Evolutionary conservation across 495 filamentous ascomycete genomes (phyloP).

Genomic region (Lepidopterella palustris): DNA sequence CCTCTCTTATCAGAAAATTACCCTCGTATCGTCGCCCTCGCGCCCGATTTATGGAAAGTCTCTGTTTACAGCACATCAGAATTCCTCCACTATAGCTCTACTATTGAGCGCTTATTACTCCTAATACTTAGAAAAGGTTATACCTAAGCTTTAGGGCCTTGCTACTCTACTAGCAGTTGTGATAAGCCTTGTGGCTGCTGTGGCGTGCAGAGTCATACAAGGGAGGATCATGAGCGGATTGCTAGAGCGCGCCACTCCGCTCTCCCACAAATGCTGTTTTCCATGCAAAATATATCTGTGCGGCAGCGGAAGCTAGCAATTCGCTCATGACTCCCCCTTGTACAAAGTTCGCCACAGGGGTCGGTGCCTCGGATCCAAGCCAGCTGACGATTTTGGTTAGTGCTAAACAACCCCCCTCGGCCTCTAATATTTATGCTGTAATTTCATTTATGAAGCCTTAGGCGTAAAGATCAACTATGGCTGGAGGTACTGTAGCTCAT

Average conservation of each 20-base stretch:
- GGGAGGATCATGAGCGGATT: too few species aligned
- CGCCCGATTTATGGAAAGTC: constrained; percentile 20
- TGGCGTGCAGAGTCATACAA: too few species aligned
- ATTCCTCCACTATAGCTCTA: constrained; percentile 14
- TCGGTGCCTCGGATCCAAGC: too few species aligned
- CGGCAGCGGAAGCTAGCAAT: too few species aligned
- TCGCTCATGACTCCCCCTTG: too few species aligned
- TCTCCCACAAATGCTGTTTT: too few species aligned
- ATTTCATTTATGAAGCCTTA: neutral
- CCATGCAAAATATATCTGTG: too few species aligned
- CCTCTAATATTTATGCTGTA: neutral
- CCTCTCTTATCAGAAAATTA: constrained; percentile 17
- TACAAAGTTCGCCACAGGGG: too few species aligned
- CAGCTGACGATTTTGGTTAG: too few species aligned
- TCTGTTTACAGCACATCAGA: constrained; percentile 16
- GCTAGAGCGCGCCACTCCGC: too few species aligned
- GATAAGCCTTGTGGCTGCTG: constrained; percentile 10
- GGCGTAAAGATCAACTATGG: neutral
- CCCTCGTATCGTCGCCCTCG: constrained; percentile 17
- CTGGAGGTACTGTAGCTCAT: neutral
- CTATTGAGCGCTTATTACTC: constrained; percentile 4
- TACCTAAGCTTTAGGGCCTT: constrained; percentile 3
- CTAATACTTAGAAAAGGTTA: constrained; percentile 7
- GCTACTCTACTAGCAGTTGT: constrained; percentile 1
- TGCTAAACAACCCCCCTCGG: neutral